Percentiles rank a stretch among this genome's conserved stretches.
Evolutionary conservation across 805 yeast species (phyloP).

Genomic region (Wickerhamiella shivajii): DNA sequence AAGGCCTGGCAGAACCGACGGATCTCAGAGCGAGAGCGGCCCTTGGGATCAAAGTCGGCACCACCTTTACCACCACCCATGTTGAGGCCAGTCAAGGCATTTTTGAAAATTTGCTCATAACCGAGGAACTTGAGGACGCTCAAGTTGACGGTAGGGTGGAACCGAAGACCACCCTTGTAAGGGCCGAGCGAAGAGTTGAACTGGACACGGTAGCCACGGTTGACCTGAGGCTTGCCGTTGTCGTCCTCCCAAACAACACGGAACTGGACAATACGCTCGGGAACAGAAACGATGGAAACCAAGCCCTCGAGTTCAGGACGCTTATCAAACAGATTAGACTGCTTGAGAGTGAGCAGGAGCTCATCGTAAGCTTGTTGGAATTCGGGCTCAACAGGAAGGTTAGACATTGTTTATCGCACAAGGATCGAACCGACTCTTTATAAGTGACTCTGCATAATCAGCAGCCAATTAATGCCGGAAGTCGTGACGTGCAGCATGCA

Average conservation of each 20-base stretch:
- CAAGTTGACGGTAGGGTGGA: slow-evolving; percentile 93
- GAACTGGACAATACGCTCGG: slow-evolving; percentile 93
- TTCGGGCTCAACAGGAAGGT: slow-evolving; percentile 80
- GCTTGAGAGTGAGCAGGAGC: slow-evolving; percentile 73
- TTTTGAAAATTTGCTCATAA: slow-evolving; percentile 96
- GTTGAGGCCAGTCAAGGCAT: slow-evolving; percentile 90
- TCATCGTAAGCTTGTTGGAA: slow-evolving; percentile 97
- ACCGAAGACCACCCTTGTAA: slow-evolving; percentile 96
- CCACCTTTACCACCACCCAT: slow-evolving; percentile 99
- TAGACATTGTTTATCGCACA: slow-evolving; percentile 44
- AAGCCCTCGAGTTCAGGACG: slow-evolving; percentile 84
- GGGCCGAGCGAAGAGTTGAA: slow-evolving; percentile 98
- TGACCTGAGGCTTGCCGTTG: slow-evolving; percentile 77
- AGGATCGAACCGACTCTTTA: slow-evolving; percentile 1
- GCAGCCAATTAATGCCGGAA: slow-evolving; percentile 8
- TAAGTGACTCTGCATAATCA: slow-evolving; percentile 6
- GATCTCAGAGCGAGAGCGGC: slow-evolving; percentile 81
- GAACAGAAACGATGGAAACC: slow-evolving; percentile 79
- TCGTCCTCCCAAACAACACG: slow-evolving; percentile 98
- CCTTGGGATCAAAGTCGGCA: slow-evolving; percentile 94
- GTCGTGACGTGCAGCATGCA: no score
- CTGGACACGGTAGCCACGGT: slow-evolving; percentile 96
- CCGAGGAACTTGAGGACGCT: slow-evolving; percentile 93
- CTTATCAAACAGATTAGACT: slow-evolving; percentile 77
- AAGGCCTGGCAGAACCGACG: slow-evolving; percentile 93